Percentiles rank a stretch among this genome's conserved stretches.
These are phyloP conservation scores for Alternaria metachromatica DNA, from an alignment of 2,329 filamentous ascomycete genomes.

Conservation along the genomic window DNA sequence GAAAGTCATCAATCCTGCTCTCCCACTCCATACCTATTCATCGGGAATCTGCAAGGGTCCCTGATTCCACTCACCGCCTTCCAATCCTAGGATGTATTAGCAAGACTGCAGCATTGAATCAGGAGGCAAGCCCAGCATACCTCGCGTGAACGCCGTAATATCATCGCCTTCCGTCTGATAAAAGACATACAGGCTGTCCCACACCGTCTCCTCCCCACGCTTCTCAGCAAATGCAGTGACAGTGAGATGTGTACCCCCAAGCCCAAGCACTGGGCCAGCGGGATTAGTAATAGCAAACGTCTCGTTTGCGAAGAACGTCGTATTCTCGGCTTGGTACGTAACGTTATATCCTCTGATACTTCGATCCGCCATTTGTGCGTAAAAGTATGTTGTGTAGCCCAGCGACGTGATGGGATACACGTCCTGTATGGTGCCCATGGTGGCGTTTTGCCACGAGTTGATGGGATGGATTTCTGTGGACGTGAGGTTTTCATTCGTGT, in stretches of 20 bases:
- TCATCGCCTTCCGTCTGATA: slow-evolving; percentile 40
- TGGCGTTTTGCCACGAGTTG: slow-evolving; percentile 48
- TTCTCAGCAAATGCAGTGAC: slow-evolving; percentile 44
- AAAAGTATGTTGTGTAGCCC: slow-evolving; percentile 54
- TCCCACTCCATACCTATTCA: background rate
- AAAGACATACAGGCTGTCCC: slow-evolving; percentile 43
- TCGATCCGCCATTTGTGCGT: slow-evolving; percentile 48
- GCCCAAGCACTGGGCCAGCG: slow-evolving; percentile 34
- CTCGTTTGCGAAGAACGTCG: slow-evolving; percentile 35
- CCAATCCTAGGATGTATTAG: slow-evolving; percentile 4
- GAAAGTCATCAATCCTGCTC: background rate
- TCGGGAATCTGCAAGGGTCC: slow-evolving; percentile 35
- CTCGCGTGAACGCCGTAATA: slow-evolving; percentile 38
- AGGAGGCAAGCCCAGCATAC: background rate
- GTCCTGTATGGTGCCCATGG: slow-evolving; percentile 37
- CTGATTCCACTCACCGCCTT: slow-evolving; percentile 39
- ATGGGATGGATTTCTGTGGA: slow-evolving; percentile 47
- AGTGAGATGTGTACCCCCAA: slow-evolving; percentile 51
- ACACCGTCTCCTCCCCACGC: slow-evolving; percentile 12
- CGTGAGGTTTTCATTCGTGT: slow-evolving; percentile 46
- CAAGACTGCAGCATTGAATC: background rate
- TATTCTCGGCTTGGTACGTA: slow-evolving; percentile 49
- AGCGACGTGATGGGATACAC: slow-evolving; percentile 50
- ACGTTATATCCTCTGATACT: slow-evolving; percentile 51
- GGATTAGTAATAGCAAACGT: slow-evolving; percentile 43